phyloP scores from a whole-genome alignment of 768 basidiomycete genomes.

The Zangia roseola region DNA sequence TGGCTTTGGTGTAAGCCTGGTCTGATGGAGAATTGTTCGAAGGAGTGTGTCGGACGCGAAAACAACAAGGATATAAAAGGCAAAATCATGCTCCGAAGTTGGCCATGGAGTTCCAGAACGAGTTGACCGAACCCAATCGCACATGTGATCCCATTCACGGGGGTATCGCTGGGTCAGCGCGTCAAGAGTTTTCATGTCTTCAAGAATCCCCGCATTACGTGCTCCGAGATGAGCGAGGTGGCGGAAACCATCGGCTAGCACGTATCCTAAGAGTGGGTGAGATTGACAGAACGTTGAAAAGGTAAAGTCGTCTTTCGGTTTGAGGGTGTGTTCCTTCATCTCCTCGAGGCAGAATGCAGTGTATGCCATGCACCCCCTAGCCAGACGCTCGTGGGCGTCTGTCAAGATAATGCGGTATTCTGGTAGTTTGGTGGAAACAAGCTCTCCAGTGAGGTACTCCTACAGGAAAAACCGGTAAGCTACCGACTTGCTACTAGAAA shows the following conservation, averaged over 20 bases:
- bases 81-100: background rate
- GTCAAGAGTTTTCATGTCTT: slow-evolving; percentile 1
- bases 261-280: slow-evolving; percentile 7
- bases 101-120: slow-evolving; percentile 2
- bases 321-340: background rate
- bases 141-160: slow-evolving; percentile 3
- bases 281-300: background rate
- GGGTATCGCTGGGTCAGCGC: background rate
- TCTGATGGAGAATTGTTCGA: background rate
- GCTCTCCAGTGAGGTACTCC: slow-evolving; percentile 15
- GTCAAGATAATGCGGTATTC: slow-evolving; percentile 5
- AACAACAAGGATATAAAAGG: slow-evolving; percentile 3
- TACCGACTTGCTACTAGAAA: too few relatives aligned
- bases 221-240: too few relatives aligned
- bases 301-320: too few relatives aligned
- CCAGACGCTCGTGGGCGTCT: slow-evolving; percentile 3
- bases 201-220: too few relatives aligned
- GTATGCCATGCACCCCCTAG: slow-evolving; percentile 11
- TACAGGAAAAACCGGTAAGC: too few relatives aligned
- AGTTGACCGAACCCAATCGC: background rate
- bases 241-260: slow-evolving; percentile 12
- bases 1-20: background rate
- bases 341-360: slow-evolving; percentile 4
- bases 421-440: background rate
- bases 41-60: slow-evolving; percentile 4